phyloP scores from a whole-genome alignment of 257 asterid species.

The Solanum arcanum region DNA sequence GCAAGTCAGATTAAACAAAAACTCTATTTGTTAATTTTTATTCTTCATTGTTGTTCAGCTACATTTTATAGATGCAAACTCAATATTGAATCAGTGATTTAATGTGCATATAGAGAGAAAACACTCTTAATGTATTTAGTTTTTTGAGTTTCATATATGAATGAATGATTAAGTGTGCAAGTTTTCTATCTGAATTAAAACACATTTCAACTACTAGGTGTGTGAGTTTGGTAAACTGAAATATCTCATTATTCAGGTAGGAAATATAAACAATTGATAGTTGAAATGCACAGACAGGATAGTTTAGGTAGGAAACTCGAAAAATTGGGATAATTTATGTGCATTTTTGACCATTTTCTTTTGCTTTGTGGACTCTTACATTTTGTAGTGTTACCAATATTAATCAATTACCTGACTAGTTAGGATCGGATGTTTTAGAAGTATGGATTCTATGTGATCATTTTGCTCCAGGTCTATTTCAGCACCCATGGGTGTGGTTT shows the following conservation, averaged over 20 bases:
- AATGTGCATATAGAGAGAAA: not conserved
- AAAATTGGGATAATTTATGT: too few species aligned
- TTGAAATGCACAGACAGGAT: not conserved
- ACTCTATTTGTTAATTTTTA: not conserved
- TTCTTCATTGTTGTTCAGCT: not conserved
- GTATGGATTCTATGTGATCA: not conserved
- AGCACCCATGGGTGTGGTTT: not conserved
- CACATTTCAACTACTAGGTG: not conserved
- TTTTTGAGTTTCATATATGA: too few species aligned
- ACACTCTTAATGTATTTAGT: not conserved
- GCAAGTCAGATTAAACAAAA: constrained; percentile 1
- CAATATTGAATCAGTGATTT: not conserved
- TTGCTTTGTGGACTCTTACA: not conserved
- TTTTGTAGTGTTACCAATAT: not conserved
- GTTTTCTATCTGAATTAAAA: too few species aligned
- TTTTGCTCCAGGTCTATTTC: not conserved
- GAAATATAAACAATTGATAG: not conserved
- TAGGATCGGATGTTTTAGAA: not conserved
- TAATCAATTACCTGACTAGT: not conserved
- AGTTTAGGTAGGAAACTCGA: too few species aligned
- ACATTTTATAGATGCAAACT: not conserved
- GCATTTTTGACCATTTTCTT: not conserved
- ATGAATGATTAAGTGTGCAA: too few species aligned
- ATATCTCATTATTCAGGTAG: not conserved
- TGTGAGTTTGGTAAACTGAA: not conserved